A percentile compares a stretch with the other conserved stretches of the same genome.
These are phyloP conservation scores for Hirschfeldia incana DNA, from an alignment of 345 rosid genomes.

Conservation along the genomic window DNA sequence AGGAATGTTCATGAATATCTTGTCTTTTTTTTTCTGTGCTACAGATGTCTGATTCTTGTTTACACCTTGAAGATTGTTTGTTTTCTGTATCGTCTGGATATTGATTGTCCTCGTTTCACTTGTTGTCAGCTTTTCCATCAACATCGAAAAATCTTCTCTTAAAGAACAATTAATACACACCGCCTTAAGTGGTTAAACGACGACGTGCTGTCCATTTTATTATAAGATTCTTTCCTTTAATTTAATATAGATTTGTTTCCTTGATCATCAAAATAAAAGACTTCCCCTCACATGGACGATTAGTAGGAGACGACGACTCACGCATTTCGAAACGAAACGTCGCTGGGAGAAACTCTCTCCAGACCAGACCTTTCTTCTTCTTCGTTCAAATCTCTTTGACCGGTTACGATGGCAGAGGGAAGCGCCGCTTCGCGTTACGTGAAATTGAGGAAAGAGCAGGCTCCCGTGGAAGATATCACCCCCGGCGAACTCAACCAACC, in stretches of 20 bases:
- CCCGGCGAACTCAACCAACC: constrained; percentile 98
- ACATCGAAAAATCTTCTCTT: neutral
- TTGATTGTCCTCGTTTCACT: neutral
- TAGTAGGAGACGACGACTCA: constrained; percentile 22
- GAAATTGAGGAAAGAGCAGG: constrained; percentile 61
- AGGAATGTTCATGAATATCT: neutral
- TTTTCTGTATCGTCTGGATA: constrained; percentile 24
- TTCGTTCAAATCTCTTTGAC: constrained; percentile 9
- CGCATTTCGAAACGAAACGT: constrained; percentile 17
- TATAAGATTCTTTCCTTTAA: neutral
- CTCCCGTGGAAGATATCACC: constrained; percentile 60
- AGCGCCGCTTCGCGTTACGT: constrained; percentile 64
- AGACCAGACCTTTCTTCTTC: neutral
- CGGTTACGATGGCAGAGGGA: constrained; percentile 58
- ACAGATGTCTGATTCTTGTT: neutral
- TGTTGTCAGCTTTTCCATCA: neutral
- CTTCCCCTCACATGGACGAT: neutral
- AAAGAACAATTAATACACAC: neutral
- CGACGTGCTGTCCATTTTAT: constrained; percentile 11
- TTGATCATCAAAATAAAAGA: neutral
- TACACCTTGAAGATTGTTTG: neutral
- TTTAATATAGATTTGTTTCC: neutral
- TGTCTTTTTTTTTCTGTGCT: constrained; percentile 3
- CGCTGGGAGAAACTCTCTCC: neutral
- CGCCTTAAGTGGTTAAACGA: constrained; percentile 8